Evolutionary conservation across 306 rosid species (phyloP), one percentile per base, ranked within the genome.

Genomic region (Rosa rugosa): DNA sequence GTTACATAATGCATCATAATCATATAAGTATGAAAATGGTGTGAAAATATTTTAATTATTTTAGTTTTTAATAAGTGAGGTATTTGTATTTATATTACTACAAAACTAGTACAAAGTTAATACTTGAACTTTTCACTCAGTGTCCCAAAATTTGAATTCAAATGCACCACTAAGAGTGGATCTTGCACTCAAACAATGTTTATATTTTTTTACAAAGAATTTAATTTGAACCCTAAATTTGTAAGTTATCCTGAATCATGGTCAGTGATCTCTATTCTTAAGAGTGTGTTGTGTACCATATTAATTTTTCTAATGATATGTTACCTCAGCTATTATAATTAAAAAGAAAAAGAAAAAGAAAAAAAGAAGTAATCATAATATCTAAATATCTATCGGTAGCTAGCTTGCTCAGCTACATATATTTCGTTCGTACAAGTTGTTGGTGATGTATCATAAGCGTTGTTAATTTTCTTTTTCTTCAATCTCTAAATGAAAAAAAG

Each of bases 371-470:
- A 40, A 40, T 40, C 44, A 40, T 40, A 6, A 40, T 40, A 59
- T n/a, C 63, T 56, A 11, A 65, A 65, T 34, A 16, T 16, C 12
- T 34, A 36, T 38, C 17, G 44, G 23, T 16, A 31, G 46, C 42
- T 57, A 59, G 69, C 45, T 25, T 8, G 46, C 79, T 40, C 71
- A 69, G 31, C 42, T 63, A 53, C 38, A 75, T 75, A 46, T 44
- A 59, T 60, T 27, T 31, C 22, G 62, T 23, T 70, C 72, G 77
- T 46, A 81, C 85, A 23, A 57, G 75, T 69, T 75, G 78, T 75
- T 85, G 83, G 72, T 66, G 69, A 77, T 69, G 72, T 23, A 75
- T 72, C 83, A 63, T 31, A 64, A 47, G 23, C 79, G 47, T 31
- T 75, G 36, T 63, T 69, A 22, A 69, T 69, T 75, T 63, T 46